Conservation (phyloP, 164 flowering plant genomes). For the Macadamia tetraphylla region DNA sequence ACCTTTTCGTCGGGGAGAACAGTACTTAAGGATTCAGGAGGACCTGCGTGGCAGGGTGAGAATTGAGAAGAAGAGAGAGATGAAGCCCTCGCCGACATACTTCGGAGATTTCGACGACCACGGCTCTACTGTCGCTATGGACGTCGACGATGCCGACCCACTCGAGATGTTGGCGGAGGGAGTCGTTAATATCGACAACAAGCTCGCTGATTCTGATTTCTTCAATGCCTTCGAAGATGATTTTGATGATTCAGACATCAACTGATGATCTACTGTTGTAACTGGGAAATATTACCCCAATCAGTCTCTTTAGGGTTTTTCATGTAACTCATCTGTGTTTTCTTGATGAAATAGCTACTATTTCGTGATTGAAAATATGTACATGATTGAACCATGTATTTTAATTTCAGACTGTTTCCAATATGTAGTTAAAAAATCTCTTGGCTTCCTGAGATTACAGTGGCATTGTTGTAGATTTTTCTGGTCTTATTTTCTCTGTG, state of each 20-base stretch:
- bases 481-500: too few relatives aligned
- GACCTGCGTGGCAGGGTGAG: too few relatives aligned
- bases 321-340: background rate
- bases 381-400: too few relatives aligned
- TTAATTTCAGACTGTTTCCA: too few relatives aligned
- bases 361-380: too few relatives aligned
- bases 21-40: too few relatives aligned
- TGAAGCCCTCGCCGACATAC: slow-evolving; percentile 36
- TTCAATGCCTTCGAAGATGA: slow-evolving; percentile 76
- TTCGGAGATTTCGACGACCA: slow-evolving; percentile 39
- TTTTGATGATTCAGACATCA: slow-evolving; percentile 69
- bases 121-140: slow-evolving; percentile 50
- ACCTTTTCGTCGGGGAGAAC: too few relatives aligned
- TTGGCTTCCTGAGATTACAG: too few relatives aligned
- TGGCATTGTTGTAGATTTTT: too few relatives aligned
- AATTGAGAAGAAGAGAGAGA: slow-evolving; percentile 1
- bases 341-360: too few relatives aligned
- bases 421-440: too few relatives aligned
- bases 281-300: background rate
- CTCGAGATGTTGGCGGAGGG: slow-evolving; percentile 56
- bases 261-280: slow-evolving; percentile 2
- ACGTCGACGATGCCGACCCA: slow-evolving; percentile 57
- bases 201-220: slow-evolving; percentile 70
- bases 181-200: slow-evolving; percentile 35
- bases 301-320: background rate